Evolutionary conservation across 2,329 filamentous ascomycete species (phyloP), one percentile per base, ranked within the genome.

Genomic region (Cryphonectria nitschkei): DNA sequence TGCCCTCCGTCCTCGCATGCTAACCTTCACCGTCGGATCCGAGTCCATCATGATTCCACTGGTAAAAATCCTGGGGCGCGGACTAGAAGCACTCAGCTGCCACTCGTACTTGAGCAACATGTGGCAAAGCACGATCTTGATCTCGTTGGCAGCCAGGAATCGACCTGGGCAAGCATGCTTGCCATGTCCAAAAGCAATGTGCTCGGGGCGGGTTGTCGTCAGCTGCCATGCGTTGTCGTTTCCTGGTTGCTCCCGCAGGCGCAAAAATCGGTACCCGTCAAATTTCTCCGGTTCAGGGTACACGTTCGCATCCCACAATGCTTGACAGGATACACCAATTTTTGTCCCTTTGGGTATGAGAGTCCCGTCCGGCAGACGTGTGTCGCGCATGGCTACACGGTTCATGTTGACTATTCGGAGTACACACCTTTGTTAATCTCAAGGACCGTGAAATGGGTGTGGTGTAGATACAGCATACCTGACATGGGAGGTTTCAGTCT

Each of bases 151-250:
- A 0, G 80, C 80, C 67, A 81, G 80, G 75, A 81, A 82, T 6
- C 80, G 74, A 0, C 80, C 80, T 0, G 80, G 80, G 64, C 80
- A 82, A 0, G 82, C 80, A 68, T 83, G 81, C 0, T 77, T 76
- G 1, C 82, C 82, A 69, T 80, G 80, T 0, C 82, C 82, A 67
- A 82, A 84, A 6, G 74, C 74, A 70, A 81, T 75, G 62, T 76
- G 76, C 62, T 77, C 76, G 64, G 77, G 74, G n/a, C 74, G 78
- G 22, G 80, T 76, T 22, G 77, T 79, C 34, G 81, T 81, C 71
- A 84, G 83, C 74, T 84, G 83, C 74, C 81, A 77, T 69, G 14
- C 29, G 19, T 69, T 69, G n/a, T 69, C 68, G n/a, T 69, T 52
- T 32, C 68, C 68, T 16, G 63, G 37, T 3, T 46, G 54, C 5